Evolutionary conservation across 306 rosid genomes (phyloP).

Genomic region (Adenanthera pavonina): DNA sequence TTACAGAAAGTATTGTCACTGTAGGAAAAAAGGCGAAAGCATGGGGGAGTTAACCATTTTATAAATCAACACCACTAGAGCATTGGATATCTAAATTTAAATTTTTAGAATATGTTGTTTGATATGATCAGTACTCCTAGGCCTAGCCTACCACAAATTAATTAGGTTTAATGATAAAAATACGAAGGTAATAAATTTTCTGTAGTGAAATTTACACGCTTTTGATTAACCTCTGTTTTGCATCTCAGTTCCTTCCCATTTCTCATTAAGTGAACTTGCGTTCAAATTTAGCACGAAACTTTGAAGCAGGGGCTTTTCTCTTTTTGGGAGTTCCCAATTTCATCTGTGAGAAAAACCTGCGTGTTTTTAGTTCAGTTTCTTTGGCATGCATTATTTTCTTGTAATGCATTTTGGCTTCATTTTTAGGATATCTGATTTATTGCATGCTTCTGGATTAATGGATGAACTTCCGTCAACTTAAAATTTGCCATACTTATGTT

Average conservation of each 20-base stretch:
- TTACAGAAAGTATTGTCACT: neutral
- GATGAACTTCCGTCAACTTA: conserved; percentile 24
- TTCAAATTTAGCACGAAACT: conserved; percentile 57
- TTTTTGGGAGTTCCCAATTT: conserved; percentile 50
- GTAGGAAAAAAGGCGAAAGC: neutral
- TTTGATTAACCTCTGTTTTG: conserved; percentile 11
- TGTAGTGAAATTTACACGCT: neutral
- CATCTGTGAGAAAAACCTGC: conserved; percentile 9
- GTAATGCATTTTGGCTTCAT: conserved; percentile 14
- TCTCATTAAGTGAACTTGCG: conserved; percentile 43
- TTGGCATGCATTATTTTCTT: conserved; percentile 19
- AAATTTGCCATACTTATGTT: conserved; percentile 31
- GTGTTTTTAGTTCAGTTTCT: conserved; percentile 5
- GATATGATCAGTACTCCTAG: conserved; percentile 11
- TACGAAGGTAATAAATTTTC: conserved; percentile 14
- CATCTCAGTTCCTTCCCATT: neutral
- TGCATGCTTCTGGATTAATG: neutral
- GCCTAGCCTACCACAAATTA: conserved; percentile 1
- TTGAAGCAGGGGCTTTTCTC: conserved; percentile 52
- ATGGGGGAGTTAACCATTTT: conserved; percentile 15
- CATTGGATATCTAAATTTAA: conserved; percentile 9
- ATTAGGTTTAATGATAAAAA: conserved; percentile 5
- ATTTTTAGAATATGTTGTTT: conserved; percentile 9
- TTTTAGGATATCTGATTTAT: conserved; percentile 20
- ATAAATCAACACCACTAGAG: conserved; percentile 3